phyloP scores from a whole-genome alignment of 306 rosid genomes.

The Casuarina cunninghamiana region DNA sequence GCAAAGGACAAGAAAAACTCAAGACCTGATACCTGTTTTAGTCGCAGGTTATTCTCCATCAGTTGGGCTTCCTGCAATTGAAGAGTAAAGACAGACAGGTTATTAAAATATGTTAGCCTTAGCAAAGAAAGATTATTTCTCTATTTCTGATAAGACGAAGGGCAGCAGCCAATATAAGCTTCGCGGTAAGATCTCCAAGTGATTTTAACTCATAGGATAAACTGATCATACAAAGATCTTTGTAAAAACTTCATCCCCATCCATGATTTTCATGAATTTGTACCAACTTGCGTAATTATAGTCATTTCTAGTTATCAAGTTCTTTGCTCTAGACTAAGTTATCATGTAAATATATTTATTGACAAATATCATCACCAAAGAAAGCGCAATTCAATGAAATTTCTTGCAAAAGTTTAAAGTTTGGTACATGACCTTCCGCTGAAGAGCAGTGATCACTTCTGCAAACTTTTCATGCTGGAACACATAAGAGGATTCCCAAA shows the following conservation, averaged over 20 bases:
- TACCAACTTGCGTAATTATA: background rate
- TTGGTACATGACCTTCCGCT: conserved; percentile 30
- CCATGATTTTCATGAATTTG: no score
- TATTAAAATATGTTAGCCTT: no score
- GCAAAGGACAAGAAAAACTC: background rate
- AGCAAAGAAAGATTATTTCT: no score
- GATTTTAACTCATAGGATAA: no score
- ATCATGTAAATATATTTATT: background rate
- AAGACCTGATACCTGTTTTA: conserved; percentile 35
- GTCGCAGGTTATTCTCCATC: conserved; percentile 25
- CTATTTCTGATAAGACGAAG: no score
- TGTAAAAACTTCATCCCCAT: background rate
- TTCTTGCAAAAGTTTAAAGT: background rate
- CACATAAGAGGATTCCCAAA: background rate
- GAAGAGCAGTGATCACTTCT: conserved; percentile 23
- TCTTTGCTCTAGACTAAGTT: background rate
- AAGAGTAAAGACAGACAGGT: background rate
- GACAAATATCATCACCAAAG: background rate
- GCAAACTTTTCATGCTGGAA: conserved; percentile 32
- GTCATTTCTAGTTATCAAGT: background rate
- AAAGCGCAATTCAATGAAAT: no score
- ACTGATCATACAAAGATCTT: background rate
- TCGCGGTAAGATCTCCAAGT: no score
- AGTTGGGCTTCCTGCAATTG: conserved; percentile 26
- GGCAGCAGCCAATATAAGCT: no score